A percentile compares a stretch with the other conserved stretches of the same genome.
Conservation (phyloP, 352 stramenopile genomes). For the Paralagenidium karlingii region DNA sequence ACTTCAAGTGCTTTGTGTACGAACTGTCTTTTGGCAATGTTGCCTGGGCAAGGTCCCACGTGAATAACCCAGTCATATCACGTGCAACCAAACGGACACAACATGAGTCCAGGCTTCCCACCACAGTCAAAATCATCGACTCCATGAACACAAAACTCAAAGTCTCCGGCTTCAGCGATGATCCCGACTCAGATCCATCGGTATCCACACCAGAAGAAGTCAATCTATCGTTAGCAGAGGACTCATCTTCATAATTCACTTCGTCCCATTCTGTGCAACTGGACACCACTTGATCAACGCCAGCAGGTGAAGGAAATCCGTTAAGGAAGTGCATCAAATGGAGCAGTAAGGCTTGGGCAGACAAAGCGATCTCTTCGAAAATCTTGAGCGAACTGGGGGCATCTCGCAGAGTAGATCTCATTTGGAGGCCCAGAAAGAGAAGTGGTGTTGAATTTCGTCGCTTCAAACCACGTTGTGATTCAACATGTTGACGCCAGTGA, state of each 20-base stretch:
- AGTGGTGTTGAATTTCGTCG: constrained; percentile 70
- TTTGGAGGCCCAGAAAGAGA: constrained; percentile 74
- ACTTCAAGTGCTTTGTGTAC: too few relatives aligned
- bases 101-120: constrained; percentile 64
- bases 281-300: constrained; percentile 76
- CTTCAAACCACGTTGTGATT: constrained; percentile 43
- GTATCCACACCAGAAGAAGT: constrained; percentile 12
- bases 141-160: constrained; percentile 86
- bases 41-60: constrained; percentile 52
- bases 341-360: constrained; percentile 70
- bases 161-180: constrained; percentile 9
- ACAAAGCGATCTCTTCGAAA: constrained; percentile 77
- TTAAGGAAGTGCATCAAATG: constrained; percentile 81
- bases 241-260: constrained; percentile 12
- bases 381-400: constrained; percentile 30
- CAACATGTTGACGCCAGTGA: constrained; percentile 72
- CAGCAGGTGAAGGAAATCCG: constrained; percentile 67
- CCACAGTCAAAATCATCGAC: constrained; percentile 73
- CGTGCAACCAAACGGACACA: constrained; percentile 64
- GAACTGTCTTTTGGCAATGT: too few relatives aligned
- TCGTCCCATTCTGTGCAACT: constrained; percentile 61
- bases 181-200: constrained; percentile 2
- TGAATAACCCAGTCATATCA: constrained; percentile 79
- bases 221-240: too few relatives aligned
- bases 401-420: constrained; percentile 68